These are phyloP conservation scores for Maudiozyma humilis DNA, from an alignment of 1,139 yeast genomes.

Conservation along the genomic window DNA sequence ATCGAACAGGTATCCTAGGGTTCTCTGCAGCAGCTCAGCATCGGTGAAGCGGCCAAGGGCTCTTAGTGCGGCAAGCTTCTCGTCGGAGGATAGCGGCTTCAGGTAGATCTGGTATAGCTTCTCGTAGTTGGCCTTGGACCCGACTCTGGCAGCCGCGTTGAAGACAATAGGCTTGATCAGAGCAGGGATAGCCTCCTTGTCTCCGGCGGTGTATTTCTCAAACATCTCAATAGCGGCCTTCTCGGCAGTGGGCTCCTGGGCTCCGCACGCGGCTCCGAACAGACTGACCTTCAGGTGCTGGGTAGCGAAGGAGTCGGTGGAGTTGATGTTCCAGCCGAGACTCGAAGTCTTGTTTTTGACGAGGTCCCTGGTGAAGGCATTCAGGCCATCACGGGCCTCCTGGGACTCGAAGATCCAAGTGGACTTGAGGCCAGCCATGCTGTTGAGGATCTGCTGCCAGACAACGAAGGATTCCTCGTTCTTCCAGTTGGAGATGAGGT, in stretches of 20 bases:
- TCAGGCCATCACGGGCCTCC: slow-evolving; percentile 47
- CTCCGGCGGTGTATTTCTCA: slow-evolving; percentile 53
- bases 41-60: slow-evolving; percentile 66
- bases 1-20: slow-evolving; percentile 54
- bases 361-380: slow-evolving; percentile 51
- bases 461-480: slow-evolving; percentile 64
- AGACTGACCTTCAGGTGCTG: slow-evolving; percentile 70
- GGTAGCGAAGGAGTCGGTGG: slow-evolving; percentile 48
- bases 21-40: slow-evolving; percentile 48
- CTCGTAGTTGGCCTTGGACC: slow-evolving; percentile 66
- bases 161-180: slow-evolving; percentile 70
- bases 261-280: slow-evolving; percentile 58
- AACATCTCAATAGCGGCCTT: slow-evolving; percentile 51
- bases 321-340: slow-evolving; percentile 60
- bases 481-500: slow-evolving; percentile 60
- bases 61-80: slow-evolving; percentile 67
- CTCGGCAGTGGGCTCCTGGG: slow-evolving; percentile 50
- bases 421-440: slow-evolving; percentile 47
- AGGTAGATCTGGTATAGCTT: slow-evolving; percentile 55
- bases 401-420: slow-evolving; percentile 69
- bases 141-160: slow-evolving; percentile 56
- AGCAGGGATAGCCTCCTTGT: slow-evolving; percentile 64
- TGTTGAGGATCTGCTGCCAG: slow-evolving; percentile 61
- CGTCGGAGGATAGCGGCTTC: slow-evolving; percentile 61
- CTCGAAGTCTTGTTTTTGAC: slow-evolving; percentile 49